phyloP scores from a whole-genome alignment of 495 filamentous ascomycete species.

The Neurospora tetraspora region DNA sequence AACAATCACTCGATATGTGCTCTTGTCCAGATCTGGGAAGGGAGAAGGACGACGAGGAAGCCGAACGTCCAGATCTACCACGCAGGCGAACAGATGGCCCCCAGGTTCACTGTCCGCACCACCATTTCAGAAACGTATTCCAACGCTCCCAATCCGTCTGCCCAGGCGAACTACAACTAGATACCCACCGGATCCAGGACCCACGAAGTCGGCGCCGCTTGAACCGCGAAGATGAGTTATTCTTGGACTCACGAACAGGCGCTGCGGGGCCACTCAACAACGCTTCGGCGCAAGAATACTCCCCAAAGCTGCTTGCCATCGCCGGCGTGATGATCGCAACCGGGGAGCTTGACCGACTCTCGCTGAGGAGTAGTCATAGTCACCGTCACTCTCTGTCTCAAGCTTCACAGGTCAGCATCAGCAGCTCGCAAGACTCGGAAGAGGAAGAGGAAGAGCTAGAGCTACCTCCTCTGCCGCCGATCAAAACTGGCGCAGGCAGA shows the following conservation, averaged over 20 bases:
- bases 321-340: slow-evolving; percentile 18
- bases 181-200: neutral
- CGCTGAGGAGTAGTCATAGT: neutral
- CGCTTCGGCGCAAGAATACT: neutral
- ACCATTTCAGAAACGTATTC: neutral
- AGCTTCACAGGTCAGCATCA: neutral
- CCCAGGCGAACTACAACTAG: neutral
- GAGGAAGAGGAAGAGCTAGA: neutral
- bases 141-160: slow-evolving; percentile 12
- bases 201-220: slow-evolving; percentile 3
- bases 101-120: neutral
- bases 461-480: neutral
- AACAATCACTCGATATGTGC: slow-evolving; percentile 2
- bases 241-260: neutral
- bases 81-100: neutral
- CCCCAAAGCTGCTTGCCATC: slow-evolving; percentile 8
- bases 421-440: neutral
- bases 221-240: slow-evolving; percentile 2
- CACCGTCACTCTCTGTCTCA: neutral
- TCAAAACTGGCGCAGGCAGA: neutral
- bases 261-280: neutral
- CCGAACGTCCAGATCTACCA: neutral
- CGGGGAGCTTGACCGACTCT: slow-evolving; percentile 13
- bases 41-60: neutral
- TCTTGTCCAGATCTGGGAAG: slow-evolving; percentile 10